phyloP scores from a whole-genome alignment of 176 grass and related monocot genomes.

The Bonia amplexicaulis region DNA sequence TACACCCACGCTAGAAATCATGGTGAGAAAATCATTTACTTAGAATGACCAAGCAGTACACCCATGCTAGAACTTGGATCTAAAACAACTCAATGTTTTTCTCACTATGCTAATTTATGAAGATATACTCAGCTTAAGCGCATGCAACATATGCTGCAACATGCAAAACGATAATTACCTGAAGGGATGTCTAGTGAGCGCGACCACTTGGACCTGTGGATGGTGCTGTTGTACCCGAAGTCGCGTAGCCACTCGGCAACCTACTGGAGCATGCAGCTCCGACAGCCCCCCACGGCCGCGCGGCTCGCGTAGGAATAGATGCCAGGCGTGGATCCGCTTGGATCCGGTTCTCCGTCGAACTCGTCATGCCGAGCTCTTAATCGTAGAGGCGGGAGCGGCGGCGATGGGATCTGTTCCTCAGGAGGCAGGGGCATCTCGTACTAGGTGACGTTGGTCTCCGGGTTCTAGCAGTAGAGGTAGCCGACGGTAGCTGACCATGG shows the following conservation, averaged over 20 bases:
- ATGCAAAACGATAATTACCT: background rate
- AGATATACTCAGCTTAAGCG: too few species aligned
- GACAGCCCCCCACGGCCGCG: slow-evolving; percentile 15
- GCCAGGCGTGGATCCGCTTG: too few species aligned
- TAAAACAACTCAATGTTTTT: too few species aligned
- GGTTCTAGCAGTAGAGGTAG: slow-evolving; percentile 99
- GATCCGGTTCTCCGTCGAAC: too few species aligned
- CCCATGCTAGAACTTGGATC: too few species aligned
- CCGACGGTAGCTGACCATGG: slow-evolving; percentile 89
- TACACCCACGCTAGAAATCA: too few species aligned
- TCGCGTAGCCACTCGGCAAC: slow-evolving; percentile 40
- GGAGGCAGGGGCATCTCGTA: slow-evolving; percentile 71
- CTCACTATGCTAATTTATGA: too few species aligned
- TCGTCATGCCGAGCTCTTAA: too few species aligned
- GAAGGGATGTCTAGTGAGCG: slow-evolving; percentile 46
- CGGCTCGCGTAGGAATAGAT: background rate
- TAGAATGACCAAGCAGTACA: too few species aligned
- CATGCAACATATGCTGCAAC: too few species aligned
- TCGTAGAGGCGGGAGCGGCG: slow-evolving; percentile 44
- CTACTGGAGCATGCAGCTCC: slow-evolving; percentile 35
- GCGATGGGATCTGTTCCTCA: slow-evolving; percentile 47
- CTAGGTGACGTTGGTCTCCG: slow-evolving; percentile 87
- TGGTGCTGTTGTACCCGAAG: slow-evolving; percentile 55
- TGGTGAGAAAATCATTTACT: too few species aligned
- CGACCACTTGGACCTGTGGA: slow-evolving; percentile 59